Evolutionary conservation across 441 rosid species (phyloP), one percentile per base, ranked within the genome.

Genomic region (Corymbia citriodora): DNA sequence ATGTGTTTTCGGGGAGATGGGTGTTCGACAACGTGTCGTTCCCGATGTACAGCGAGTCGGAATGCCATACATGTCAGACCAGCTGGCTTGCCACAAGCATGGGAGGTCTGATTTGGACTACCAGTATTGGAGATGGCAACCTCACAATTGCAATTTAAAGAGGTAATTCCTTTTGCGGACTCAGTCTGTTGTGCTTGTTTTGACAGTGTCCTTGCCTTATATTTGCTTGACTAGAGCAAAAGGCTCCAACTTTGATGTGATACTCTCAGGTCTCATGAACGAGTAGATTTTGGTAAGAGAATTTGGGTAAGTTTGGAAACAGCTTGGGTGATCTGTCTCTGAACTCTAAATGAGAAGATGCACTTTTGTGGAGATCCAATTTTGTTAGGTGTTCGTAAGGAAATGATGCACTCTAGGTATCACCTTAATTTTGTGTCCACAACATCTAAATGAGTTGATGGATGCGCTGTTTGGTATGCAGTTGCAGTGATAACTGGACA

Each of bases 71-170:
- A 98, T 98, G 99, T 98, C 99, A 23, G 99, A 98, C 91, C 99
- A 98, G 91, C 53, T 98, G 92, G 98, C 99, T 19, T 98, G 99
- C 89, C 97, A 96, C 89, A 98, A 95, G 95, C 99, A 98, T 92
- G 99, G 99, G 48, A 94, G 99, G 95, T 57, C 95, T 88, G 99
- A 98, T 94, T 92, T 98, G 93, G 91, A 91, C 11, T 96, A 95
- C 90, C 99, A 95, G 91, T 81, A 95, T 59, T 96, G 99, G 99
- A 96, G 99, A 94, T 98, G 99, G 99, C 99, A 97, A 90, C 99
- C 99, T 90, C 96, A 95, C 91, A 61, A 92, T 91, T 98, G 99
- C 96, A 95, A 95, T 93, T 90, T 98, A 92, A 96, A 97, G 92
- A 94, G 97, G 99, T 96, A 53, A 55, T 29, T 2, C 18, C 40